Base-by-base conservation (phyloP, 2,329 filamentous ascomycete species). In the Verticillium klebahnii region DNA sequence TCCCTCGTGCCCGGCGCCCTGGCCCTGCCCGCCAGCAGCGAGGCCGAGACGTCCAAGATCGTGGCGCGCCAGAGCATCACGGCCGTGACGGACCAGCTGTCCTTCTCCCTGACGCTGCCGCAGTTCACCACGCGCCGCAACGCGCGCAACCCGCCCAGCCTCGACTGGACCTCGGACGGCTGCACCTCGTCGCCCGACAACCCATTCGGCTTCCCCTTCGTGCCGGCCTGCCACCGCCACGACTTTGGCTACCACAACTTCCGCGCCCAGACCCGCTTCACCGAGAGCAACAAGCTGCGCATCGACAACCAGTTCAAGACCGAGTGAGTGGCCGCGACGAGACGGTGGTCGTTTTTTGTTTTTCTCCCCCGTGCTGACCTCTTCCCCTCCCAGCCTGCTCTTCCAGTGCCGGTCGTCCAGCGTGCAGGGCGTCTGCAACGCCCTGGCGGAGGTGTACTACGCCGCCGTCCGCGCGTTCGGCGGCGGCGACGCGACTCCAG, bases 161-260 rank as follows among this genome's bases (percentile, higher is more conserved):
- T 80, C 0, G 69, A 76, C 69, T 81, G 77, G 78, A 63, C 65
- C 5, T 78, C 78, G 1, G 77, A 81, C 59, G 76, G 74, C 55
- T 81, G 78, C 73, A 75, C 75, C 4, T 67, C 65, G 0, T 76
- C 77, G 1, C 77, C 77, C 0, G 75, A 80, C 58, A 80, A 79
- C 64, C 78, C 78, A 0, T 73, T 77, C 34, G 74, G 75, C 2
- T 82, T 78, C 67, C 71, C 76, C 12, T 82, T 80, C 45, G 29
- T 71, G 3, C 76, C 74, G 0, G 77, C 75, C 14, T 84, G 82
- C 73, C 70, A 81, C 62, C 80, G 84, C 7, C 83, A 86, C 63
- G 84, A 86, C 67, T 86, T 86, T 69, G 82, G 82, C 1, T 83
- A 83, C 68, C 72, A 76, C 19, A 86, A 86, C 72, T 85, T 78